Base-by-base conservation (phyloP, 495 filamentous ascomycete genomes). In the Penicillium steckii region DNA sequence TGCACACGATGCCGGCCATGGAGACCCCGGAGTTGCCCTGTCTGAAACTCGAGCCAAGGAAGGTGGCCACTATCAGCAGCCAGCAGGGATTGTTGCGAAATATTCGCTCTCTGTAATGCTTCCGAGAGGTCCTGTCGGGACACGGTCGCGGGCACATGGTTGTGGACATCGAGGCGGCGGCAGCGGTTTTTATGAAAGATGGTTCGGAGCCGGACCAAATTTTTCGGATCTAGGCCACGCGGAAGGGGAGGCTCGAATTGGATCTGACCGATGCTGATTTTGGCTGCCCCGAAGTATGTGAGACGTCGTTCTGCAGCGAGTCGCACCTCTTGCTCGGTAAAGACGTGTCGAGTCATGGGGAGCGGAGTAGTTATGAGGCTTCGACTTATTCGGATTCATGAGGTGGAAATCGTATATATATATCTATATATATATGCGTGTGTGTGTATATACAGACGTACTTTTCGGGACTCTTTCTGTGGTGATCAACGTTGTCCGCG, bases 81-180 rank as follows among this genome's bases (percentile, higher is more conserved):
- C n/a, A n/a, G n/a, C n/a, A n/a, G n/a, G n/a, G n/a, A n/a, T n/a
- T 30, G 9, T 30, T 30, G 29, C 29, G 29, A 30, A 43, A 62
- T 15, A 4, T 52, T 48, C 8, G 42, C 50, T 10, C 48, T 44
- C 19, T 44, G 8, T 12, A 53, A 42, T 1, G 50, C 43, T 13
- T 35, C 15, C 4, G 15, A 5, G 6, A 65, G 53, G 23, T 56
- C 21, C 22, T 51, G 42, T 25, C 18, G n/a, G 2, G 62, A 57
- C 4, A 65, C 56, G 32, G 65, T 44, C 38, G 54, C 52, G 29
- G 60, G 48, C 4, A 62, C 50, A 47, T 66, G 46, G 40, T 66
- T 66, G 3, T 33, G 8, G 10, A 63, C n/a, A 37, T 63, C 59
- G 3, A 65, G 44, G 0, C 60, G 50, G 10, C 33, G 46, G 55